phyloP scores from a whole-genome alignment of 2,329 filamentous ascomycete genomes.

The Alternaria solani region DNA sequence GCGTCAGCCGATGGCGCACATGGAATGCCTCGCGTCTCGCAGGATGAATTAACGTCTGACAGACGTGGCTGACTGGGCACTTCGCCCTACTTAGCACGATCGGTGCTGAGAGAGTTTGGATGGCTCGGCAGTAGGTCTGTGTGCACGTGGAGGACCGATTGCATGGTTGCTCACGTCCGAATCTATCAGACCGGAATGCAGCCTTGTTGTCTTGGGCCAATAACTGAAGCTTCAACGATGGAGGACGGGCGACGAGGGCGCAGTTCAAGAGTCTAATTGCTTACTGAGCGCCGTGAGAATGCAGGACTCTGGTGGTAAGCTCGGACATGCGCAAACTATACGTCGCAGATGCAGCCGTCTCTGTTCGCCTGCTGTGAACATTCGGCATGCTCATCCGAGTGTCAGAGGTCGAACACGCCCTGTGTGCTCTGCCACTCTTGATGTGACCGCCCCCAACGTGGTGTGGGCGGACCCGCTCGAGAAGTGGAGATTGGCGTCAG shows the following conservation, averaged over 20 bases:
- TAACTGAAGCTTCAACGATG: slow-evolving; percentile 6
- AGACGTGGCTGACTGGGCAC: neutral
- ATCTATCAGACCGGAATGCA: slow-evolving; percentile 8
- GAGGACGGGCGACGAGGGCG: slow-evolving; percentile 6
- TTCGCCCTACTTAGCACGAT: neutral
- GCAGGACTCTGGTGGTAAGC: neutral
- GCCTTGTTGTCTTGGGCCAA: slow-evolving; percentile 9
- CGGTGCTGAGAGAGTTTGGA: slow-evolving; percentile 2
- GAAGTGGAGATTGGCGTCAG: neutral
- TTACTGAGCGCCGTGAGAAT: slow-evolving; percentile 1
- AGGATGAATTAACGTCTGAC: slow-evolving; percentile 14
- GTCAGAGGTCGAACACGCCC: slow-evolving; percentile 8
- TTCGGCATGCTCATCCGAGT: slow-evolving; percentile 17
- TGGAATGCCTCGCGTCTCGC: slow-evolving; percentile 11
- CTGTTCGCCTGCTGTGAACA: slow-evolving; percentile 3
- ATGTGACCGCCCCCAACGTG: slow-evolving; percentile 18
- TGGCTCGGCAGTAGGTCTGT: slow-evolving; percentile 4
- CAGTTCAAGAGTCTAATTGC: slow-evolving; percentile 9
- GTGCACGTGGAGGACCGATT: slow-evolving; percentile 3
- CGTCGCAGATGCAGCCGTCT: slow-evolving; percentile 3
- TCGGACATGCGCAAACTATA: neutral
- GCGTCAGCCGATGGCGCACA: slow-evolving; percentile 14
- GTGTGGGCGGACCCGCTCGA: slow-evolving; percentile 16
- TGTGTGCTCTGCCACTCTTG: slow-evolving; percentile 7
- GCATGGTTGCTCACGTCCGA: slow-evolving; percentile 2